Evolutionary conservation across 352 stramenopile genomes (phyloP).

Genomic region (Pythium periplocum): DNA sequence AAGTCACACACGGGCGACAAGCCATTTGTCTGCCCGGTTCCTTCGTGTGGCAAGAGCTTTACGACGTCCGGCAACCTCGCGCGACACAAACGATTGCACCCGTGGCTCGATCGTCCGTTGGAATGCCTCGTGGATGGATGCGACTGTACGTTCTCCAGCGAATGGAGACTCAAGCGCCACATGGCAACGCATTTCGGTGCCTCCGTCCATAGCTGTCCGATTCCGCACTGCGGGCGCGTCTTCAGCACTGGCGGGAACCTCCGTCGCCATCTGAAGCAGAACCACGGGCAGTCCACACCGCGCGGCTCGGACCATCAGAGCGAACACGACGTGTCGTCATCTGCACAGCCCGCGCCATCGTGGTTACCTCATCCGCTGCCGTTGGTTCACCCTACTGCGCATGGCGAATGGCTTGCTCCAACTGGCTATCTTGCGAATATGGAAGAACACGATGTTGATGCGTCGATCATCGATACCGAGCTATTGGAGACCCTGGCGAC

Average conservation of each 20-base stretch:
- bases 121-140: constrained; percentile 12
- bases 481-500: no score
- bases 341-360: no score
- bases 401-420: no score
- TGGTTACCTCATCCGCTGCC: no score
- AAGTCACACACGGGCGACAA: constrained; percentile 77
- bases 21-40: constrained; percentile 24
- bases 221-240: constrained; percentile 2
- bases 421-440: no score
- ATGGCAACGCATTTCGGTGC: no score
- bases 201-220: no score
- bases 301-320: no score
- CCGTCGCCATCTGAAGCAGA: constrained; percentile 46
- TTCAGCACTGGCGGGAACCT: constrained; percentile 13
- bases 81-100: constrained; percentile 39
- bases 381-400: no score
- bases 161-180: constrained; percentile 11
- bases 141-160: constrained; percentile 9
- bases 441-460: no score
- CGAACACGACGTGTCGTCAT: no score
- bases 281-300: constrained; percentile 15
- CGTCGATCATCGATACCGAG: no score
- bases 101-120: constrained; percentile 24
- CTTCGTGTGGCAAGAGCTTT: constrained; percentile 57
- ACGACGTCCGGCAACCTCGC: constrained; percentile 70